These are phyloP conservation scores for Nakazawaea wyomingensis DNA, from an alignment of 805 yeast genomes.

Conservation along the genomic window DNA sequence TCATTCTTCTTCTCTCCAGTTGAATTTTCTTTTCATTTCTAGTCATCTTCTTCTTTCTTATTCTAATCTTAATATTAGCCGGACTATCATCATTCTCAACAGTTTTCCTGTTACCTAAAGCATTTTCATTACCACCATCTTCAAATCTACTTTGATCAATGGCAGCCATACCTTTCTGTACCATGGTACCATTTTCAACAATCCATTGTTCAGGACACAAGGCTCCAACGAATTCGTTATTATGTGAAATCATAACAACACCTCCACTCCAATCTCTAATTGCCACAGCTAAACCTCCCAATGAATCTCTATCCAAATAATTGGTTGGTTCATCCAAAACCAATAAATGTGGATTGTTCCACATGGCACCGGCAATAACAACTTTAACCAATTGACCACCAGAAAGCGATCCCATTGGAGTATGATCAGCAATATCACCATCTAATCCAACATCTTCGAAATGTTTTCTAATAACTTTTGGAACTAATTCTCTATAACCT, in stretches of 20 bases:
- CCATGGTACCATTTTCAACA: slow-evolving; percentile 87
- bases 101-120: slow-evolving; percentile 39
- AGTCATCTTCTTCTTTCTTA: slow-evolving; percentile 94
- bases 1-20: slow-evolving; percentile 88
- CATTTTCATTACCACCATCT: slow-evolving; percentile 57
- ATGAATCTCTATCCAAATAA: slow-evolving; percentile 94
- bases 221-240: slow-evolving; percentile 95
- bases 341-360: slow-evolving; percentile 97
- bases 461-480: slow-evolving; percentile 91
- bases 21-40: slow-evolving; percentile 92
- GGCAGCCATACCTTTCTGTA: slow-evolving; percentile 72
- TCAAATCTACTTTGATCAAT: slow-evolving; percentile 79
- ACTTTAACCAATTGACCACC: slow-evolving; percentile 99
- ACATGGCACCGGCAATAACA: slow-evolving; percentile 99
- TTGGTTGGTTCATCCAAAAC: slow-evolving; percentile 98
- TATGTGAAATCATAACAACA: slow-evolving; percentile 97
- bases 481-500: slow-evolving; percentile 92
- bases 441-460: slow-evolving; percentile 97
- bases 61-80: slow-evolving; percentile 88
- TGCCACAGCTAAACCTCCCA: slow-evolving; percentile 96
- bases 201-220: slow-evolving; percentile 98
- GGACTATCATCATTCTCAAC: slow-evolving; percentile 82
- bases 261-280: slow-evolving; percentile 98
- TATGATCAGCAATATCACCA: slow-evolving; percentile 97
- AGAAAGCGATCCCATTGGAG: slow-evolving; percentile 92